Percentiles rank a stretch among this genome's conserved stretches.
These are phyloP conservation scores for Torrubiella hemipterigena DNA, from an alignment of 2,329 filamentous ascomycete genomes.

Conservation along the genomic window DNA sequence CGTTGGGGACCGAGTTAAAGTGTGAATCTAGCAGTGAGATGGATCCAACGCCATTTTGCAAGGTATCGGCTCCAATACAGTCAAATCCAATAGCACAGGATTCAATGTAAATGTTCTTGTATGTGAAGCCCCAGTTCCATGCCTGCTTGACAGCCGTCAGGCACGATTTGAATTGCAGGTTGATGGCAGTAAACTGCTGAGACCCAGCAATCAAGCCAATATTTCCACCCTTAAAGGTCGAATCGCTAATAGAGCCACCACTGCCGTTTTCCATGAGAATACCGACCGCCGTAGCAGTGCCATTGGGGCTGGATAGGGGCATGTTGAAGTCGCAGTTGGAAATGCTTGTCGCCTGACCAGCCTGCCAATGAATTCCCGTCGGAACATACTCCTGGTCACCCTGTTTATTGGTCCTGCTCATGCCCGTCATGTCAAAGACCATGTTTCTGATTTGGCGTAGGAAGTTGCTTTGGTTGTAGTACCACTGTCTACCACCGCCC, in stretches of 20 bases:
- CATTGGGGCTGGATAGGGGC: conserved; percentile 19
- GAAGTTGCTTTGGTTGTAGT: conserved; percentile 48
- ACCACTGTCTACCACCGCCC: conserved; percentile 51
- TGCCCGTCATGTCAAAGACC: conserved; percentile 39
- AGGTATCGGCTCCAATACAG: too few relatives aligned
- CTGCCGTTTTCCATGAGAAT: conserved; percentile 49
- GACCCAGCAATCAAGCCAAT: conserved; percentile 46
- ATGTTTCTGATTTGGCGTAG: conserved; percentile 52
- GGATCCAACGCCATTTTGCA: conserved; percentile 26
- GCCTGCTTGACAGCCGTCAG: conserved; percentile 53
- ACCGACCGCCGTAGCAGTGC: conserved; percentile 43
- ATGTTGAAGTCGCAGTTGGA: conserved; percentile 49
- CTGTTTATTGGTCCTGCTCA: conserved; percentile 28
- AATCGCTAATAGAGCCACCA: conserved; percentile 47
- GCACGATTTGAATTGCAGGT: conserved; percentile 49
- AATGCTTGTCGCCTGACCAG: conserved; percentile 42
- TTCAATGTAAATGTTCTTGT: conserved; percentile 47
- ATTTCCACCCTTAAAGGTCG: conserved; percentile 35
- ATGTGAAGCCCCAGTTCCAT: conserved; percentile 57
- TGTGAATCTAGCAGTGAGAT: conserved; percentile 54
- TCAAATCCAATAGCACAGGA: too few relatives aligned
- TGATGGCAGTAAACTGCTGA: conserved; percentile 55
- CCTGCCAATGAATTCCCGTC: conserved; percentile 50
- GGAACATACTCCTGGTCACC: conserved; percentile 9
- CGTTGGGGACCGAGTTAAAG: conserved; percentile 11